Evolutionary conservation across 345 rosid genomes (phyloP).

Genomic region (Eucalyptus camaldulensis): DNA sequence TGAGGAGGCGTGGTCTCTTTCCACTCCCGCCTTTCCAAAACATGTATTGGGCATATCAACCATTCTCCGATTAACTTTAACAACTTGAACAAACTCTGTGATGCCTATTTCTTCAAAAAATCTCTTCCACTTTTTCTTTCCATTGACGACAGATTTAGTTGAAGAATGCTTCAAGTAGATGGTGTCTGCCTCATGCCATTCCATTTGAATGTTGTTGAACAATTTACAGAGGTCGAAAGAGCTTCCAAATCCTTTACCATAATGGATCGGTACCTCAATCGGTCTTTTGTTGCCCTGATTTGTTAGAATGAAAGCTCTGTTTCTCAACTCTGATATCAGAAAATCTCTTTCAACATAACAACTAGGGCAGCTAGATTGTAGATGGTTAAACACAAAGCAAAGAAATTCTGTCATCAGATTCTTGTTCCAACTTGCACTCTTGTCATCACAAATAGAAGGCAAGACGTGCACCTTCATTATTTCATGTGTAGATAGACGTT

Average conservation of each 20-base stretch:
- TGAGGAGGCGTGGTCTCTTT: slow-evolving; percentile 10
- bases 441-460: slow-evolving; percentile 42
- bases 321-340: slow-evolving; percentile 45
- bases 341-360: slow-evolving; percentile 56
- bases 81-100: slow-evolving; percentile 79
- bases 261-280: slow-evolving; percentile 54
- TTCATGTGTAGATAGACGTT: slow-evolving; percentile 81
- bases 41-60: slow-evolving; percentile 18
- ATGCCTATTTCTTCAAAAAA: slow-evolving; percentile 74
- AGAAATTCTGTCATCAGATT: slow-evolving; percentile 58
- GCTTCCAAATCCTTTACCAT: slow-evolving; percentile 55
- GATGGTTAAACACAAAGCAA: slow-evolving; percentile 76
- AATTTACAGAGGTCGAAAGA: slow-evolving; percentile 36
- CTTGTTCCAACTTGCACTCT: slow-evolving; percentile 6
- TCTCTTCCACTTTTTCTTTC: slow-evolving; percentile 58
- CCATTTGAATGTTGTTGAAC: slow-evolving; percentile 27
- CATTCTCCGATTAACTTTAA: slow-evolving; percentile 49
- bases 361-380: slow-evolving; percentile 51
- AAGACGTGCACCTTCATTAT: slow-evolving; percentile 65
- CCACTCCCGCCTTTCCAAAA: slow-evolving; percentile 5
- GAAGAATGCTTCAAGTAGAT: slow-evolving; percentile 66
- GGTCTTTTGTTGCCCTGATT: slow-evolving; percentile 54
- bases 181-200: slow-evolving; percentile 69
- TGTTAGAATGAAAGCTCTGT: slow-evolving; percentile 56
- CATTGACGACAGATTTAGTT: slow-evolving; percentile 20